Base-by-base conservation (phyloP, 352 stramenopile genomes). In the Achlya hypogyna region DNA sequence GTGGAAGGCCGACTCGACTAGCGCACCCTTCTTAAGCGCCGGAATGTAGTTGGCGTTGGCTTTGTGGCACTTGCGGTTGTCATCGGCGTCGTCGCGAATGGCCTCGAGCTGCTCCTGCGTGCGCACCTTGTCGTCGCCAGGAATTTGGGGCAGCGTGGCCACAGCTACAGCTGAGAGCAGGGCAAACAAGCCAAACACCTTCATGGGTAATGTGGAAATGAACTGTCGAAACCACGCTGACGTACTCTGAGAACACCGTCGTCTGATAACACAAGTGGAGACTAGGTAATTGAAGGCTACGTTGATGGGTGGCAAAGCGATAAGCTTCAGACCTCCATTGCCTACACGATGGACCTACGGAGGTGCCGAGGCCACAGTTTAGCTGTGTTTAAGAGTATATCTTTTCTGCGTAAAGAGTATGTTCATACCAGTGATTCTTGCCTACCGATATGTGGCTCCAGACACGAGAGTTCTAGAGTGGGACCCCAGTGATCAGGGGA, bases 1-100 rank as follows among this genome's bases (percentile, higher is more conserved):
- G 59, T 73, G 69, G 53, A 75, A 78, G 5, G 29, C 47, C 28
- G 51, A 75, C 16, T 59, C 35, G 22, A 65, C 69, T 58, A 72
- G 75, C 51, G 18, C 8, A 2, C 52, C 52, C 6, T 23, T 23
- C 10, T 40, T 60, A 1, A 60, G 12, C 9, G 52, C 22, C 10
- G 52, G 18, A 23, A 60, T 43, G 52, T 60, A 60, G 52, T 42
- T 29, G 27, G 25, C n/a, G 25, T 60, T 60, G 29, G 52, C 6
- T 14, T 23, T 60, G 9, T 60, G 52, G 29, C 52, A 60, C 52
- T 60, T 60, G 52, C 52, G 52, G 52, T 60, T 60, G 25, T 25
- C 31, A 29, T 60, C 52, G 0, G 52, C 52, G 20, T 60, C 52
- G 52, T 60, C 52, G 14, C 40, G 52, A 29, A 60, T 60, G 52